These are phyloP conservation scores for Monosporascus ibericus DNA, from an alignment of 2,329 filamentous ascomycete species.

Conservation along the genomic window DNA sequence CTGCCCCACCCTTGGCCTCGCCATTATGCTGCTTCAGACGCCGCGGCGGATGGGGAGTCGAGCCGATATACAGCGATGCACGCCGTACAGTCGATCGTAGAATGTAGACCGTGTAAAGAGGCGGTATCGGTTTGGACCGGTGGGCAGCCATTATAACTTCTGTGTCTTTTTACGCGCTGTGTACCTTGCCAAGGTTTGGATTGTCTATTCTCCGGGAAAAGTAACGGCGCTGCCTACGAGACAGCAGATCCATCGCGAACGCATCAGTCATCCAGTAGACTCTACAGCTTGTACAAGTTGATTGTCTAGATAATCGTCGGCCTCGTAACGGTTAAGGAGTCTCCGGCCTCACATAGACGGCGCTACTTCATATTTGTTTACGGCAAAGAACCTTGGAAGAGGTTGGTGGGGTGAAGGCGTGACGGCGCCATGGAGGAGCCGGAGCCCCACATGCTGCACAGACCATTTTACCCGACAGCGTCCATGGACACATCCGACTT, in stretches of 20 bases:
- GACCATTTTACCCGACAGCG: no score
- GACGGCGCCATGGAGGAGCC: no score
- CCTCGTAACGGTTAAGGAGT: no score
- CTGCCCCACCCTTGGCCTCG: conserved; percentile 71
- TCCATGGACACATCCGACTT: no score
- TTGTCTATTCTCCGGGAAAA: no score
- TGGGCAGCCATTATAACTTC: conserved; percentile 30
- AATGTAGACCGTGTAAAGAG: conserved; percentile 90
- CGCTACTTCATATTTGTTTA: no score
- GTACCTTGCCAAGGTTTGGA: not conserved
- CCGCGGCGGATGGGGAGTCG: conserved; percentile 79
- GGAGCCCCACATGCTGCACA: no score
- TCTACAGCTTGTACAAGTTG: no score
- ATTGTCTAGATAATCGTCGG: no score
- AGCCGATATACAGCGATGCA: conserved; percentile 77
- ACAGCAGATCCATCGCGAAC: conserved; percentile 4
- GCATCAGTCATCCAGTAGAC: not conserved
- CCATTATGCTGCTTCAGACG: conserved; percentile 93
- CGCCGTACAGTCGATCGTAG: conserved; percentile 74
- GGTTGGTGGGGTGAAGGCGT: no score
- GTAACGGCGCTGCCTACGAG: not conserved
- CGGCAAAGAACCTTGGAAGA: no score
- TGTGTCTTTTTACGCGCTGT: not conserved
- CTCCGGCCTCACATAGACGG: no score
- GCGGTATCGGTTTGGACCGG: conserved; percentile 60